Evolutionary conservation across 2,329 filamentous ascomycete genomes (phyloP), one percentile per base, ranked within the genome.

Genomic region (Colletotrichum aenigma): DNA sequence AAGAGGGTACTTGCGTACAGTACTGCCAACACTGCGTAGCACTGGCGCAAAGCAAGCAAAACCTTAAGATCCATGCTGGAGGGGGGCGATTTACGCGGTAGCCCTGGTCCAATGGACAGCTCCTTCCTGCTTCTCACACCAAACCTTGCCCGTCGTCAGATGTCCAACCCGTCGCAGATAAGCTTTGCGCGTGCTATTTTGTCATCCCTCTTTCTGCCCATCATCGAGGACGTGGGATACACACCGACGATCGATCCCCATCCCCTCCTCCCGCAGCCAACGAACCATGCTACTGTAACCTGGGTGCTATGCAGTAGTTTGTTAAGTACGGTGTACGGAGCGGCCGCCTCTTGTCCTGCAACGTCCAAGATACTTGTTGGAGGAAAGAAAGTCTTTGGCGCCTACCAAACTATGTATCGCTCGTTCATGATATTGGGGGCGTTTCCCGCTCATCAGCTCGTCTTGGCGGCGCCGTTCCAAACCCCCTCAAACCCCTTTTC

Each of bases 131-230:
- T 15, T 43, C 24, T 48, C 21, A 34, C 32, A 58, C 38, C 52
- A 64, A 58, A 43, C 38, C 66, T 43, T 28, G 21, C 12, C 12
- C 56, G 30, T 56, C 32, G 30, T 65, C 43, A 58, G 66, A 48
- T 58, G 58, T 62, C 66, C 66, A 61, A 56, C 32, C 61, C 71
- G 66, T 74, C 66, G 58, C 58, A 74, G 48, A 60, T 74, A 65
- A 65, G 71, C 66, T 74, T 70, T 70, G 66, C 21, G 15, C n/a
- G 43, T 61, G 65, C 26, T 32, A 58, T 68, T 68, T 61, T 34
- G 9, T 34, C 62, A 71, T 71, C 68, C 32, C 58, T 66, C 6
- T 12, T 32, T 66, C 7, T 32, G 36, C 21, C 26, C 64, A 26
- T 60, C 62, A 61, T 48, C 70, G 64, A 34, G n/a, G 36, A 4